Percentiles rank a stretch among this genome's conserved stretches.
phyloP scores from a whole-genome alignment of 169 alveolate species.

The Plasmodium yoelii region DNA sequence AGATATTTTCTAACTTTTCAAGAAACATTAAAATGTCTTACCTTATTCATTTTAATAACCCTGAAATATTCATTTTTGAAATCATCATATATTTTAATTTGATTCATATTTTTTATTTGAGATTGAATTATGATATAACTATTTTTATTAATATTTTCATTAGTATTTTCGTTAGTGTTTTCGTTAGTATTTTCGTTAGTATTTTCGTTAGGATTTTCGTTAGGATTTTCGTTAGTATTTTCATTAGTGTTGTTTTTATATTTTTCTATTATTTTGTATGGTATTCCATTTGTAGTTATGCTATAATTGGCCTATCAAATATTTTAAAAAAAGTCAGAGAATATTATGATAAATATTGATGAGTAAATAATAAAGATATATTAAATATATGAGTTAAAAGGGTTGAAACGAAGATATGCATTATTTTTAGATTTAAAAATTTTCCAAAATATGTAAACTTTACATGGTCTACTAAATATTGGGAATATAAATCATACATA shows the following conservation, averaged over 20 bases:
- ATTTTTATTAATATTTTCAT: constrained; percentile 13
- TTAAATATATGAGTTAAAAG: background rate
- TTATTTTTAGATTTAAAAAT: background rate
- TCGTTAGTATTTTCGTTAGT: constrained; percentile 2
- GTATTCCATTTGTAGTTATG: constrained; percentile 30
- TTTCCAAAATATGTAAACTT: background rate
- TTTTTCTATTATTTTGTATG: constrained; percentile 36
- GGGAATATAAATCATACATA: constrained; percentile 19
- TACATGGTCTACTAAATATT: constrained; percentile 32
- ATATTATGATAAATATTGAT: too few species aligned
- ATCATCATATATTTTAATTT: constrained; percentile 7
- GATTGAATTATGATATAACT: constrained; percentile 41
- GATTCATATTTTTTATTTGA: constrained; percentile 16
- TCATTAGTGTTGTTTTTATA: background rate
- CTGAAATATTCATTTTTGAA: constrained; percentile 11
- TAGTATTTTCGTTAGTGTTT: background rate
- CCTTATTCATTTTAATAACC: constrained; percentile 33
- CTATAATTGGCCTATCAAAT: constrained; percentile 1
- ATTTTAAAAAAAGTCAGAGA: background rate
- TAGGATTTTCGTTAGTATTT: constrained; percentile 20
- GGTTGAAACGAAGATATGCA: background rate
- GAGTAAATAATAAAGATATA: too few species aligned
- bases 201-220: too few species aligned
- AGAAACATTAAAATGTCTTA: background rate
- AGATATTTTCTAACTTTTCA: too few species aligned